Evolutionary conservation across 1,284 basidiomycete species (phyloP).

Genomic region (Pseudozyma pruni): DNA sequence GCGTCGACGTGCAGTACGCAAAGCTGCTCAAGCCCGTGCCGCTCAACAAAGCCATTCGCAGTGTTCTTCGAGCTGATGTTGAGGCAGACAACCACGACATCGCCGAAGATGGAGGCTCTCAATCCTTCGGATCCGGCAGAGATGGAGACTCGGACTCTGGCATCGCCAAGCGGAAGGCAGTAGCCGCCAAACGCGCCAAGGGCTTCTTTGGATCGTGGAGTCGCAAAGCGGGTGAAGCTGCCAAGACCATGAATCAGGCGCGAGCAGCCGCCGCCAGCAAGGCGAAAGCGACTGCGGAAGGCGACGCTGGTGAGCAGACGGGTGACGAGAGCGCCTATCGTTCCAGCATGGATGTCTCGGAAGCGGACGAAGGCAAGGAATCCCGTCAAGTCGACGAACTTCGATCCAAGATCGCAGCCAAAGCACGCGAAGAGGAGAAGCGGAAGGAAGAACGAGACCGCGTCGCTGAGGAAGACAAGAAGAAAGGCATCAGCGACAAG

Average conservation of each 20-base stretch:
- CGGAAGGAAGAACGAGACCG: slow-evolving; percentile 30
- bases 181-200: slow-evolving; percentile 25
- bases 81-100: slow-evolving; percentile 37
- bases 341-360: slow-evolving; percentile 29
- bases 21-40: slow-evolving; percentile 37
- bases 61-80: slow-evolving; percentile 29
- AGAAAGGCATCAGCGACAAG: slow-evolving; percentile 36
- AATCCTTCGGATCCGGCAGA: slow-evolving; percentile 32
- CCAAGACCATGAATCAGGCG: slow-evolving; percentile 8
- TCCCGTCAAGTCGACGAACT: slow-evolving; percentile 14
- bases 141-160: slow-evolving; percentile 22
- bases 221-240: slow-evolving; percentile 27
- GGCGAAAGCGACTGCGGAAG: slow-evolving; percentile 13
- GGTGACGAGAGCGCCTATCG: slow-evolving; percentile 12
- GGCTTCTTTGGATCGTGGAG: slow-evolving; percentile 43
- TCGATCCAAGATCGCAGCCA: slow-evolving; percentile 16
- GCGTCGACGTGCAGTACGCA: slow-evolving; percentile 67
- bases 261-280: slow-evolving; percentile 8
- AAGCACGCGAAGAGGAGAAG: slow-evolving; percentile 29
- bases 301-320: slow-evolving; percentile 23
- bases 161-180: slow-evolving; percentile 31
- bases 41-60: slow-evolving; percentile 39
- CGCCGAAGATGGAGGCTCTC: slow-evolving; percentile 34
- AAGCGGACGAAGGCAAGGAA: slow-evolving; percentile 30
- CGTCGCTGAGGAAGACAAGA: slow-evolving; percentile 25